Evolutionary conservation across 345 rosid species (phyloP), one percentile per base, ranked within the genome.

Genomic region (Citrus maxima): DNA sequence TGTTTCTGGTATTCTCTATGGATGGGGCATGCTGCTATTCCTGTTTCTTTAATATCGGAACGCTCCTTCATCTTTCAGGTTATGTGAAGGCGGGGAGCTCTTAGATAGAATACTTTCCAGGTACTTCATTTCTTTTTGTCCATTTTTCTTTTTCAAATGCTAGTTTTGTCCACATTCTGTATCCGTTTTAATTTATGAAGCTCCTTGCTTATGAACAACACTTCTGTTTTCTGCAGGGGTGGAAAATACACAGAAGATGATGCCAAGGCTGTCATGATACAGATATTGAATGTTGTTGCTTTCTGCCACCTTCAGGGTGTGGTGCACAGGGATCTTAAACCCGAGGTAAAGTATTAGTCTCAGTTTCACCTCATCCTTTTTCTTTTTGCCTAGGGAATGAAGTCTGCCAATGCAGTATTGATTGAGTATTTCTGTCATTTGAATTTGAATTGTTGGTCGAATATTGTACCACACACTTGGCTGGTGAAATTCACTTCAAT

Each of bases 301-400:
- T 96, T 94, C 88, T 95, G 97, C 81, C 99, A 95, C 85, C 96
- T 95, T 16, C 99, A 95, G 79, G 99, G 99, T 63, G 99, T 96
- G 80, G 98, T 94, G 70, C 99, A 96, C 65, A 90, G 99, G 71
- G 99, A 96, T 89, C 94, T 96, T 51, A 96, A 96, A 88, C 99
- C 98, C 27, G 99, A 96, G 99, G 99, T 93, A 64, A 80, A 78
- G 68, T 65, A 37, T 19, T 13, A 35, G 78, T 66, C 35, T 58
- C 64, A 24, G 66, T 68, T 65, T 61, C 51, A 55, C n/a, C 8
- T 21, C 21, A 32, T 19, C 3, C 4, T 55, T 32, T 51, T 55
- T 10, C 21, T 62, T 61, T 24, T 37, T 18, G 21, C 10, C 5
- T 46, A 4, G 64, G 22, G 60, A 28, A 27, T 40, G 25, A 13